Percentiles rank a stretch among this genome's conserved stretches.
These are phyloP conservation scores for Mucor piriformis DNA, from an alignment of 371 early-diverging fungal genomes.

Conservation along the genomic window DNA sequence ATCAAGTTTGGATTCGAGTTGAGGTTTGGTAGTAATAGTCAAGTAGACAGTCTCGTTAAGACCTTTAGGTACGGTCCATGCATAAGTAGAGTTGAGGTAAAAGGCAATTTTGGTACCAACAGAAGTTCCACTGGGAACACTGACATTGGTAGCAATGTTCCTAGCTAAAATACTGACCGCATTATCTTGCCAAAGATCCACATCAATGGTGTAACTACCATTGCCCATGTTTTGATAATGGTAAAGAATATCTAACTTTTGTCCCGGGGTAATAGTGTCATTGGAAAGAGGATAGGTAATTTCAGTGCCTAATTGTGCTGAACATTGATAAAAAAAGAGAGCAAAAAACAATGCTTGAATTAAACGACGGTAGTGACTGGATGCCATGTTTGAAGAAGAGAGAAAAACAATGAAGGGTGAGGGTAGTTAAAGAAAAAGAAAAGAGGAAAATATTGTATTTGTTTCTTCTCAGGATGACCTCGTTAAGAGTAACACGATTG, in stretches of 20 bases:
- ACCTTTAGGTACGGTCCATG: slow-evolving; percentile 41
- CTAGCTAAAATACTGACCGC: slow-evolving; percentile 10
- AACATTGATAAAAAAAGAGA: slow-evolving; percentile 12
- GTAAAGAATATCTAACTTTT: slow-evolving; percentile 32
- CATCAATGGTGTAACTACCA: slow-evolving; percentile 35
- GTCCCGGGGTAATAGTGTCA: slow-evolving; percentile 32
- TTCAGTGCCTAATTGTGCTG: slow-evolving; percentile 37
- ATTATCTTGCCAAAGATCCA: slow-evolving; percentile 37
- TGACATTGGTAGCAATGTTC: slow-evolving; percentile 23
- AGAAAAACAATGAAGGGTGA: not conserved
- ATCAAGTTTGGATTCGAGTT: not conserved
- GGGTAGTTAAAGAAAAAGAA: not conserved
- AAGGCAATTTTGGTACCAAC: slow-evolving; percentile 31
- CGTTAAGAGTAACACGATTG: not conserved
- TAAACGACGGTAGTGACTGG: not conserved
- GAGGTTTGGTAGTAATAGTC: slow-evolving; percentile 27
- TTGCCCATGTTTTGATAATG: slow-evolving; percentile 45
- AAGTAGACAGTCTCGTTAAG: slow-evolving; percentile 34
- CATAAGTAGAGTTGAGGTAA: slow-evolving; percentile 34
- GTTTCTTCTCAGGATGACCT: not conserved
- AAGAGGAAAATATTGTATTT: not conserved
- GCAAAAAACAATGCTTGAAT: slow-evolving; percentile 1
- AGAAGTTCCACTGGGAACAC: slow-evolving; percentile 32
- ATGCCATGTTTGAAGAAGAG: not conserved
- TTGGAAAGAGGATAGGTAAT: slow-evolving; percentile 36